Evolutionary conservation across 495 filamentous ascomycete genomes (phyloP).

Genomic region (Clohesyomyces aquaticus): DNA sequence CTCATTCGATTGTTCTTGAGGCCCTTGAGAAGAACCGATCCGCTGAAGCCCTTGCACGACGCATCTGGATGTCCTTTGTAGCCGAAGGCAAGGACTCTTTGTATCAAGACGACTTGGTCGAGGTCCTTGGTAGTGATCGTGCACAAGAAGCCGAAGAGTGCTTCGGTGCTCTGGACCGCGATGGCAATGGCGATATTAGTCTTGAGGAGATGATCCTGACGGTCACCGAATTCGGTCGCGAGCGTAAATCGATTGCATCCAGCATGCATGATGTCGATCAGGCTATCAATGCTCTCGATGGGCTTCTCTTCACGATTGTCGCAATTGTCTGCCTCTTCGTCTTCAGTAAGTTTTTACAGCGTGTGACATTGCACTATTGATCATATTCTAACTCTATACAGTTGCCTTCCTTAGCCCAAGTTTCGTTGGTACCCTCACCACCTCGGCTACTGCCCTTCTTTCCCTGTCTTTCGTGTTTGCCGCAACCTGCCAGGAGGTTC

Average conservation of each 20-base stretch:
- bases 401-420: slow-evolving; percentile 83
- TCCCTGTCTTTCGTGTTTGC: slow-evolving; percentile 95
- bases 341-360: slow-evolving; percentile 66
- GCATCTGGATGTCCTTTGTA: slow-evolving; percentile 98
- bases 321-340: slow-evolving; percentile 81
- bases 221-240: slow-evolving; percentile 77
- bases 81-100: slow-evolving; percentile 82
- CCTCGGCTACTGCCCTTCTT: slow-evolving; percentile 91
- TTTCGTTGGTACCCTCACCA: slow-evolving; percentile 85
- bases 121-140: slow-evolving; percentile 78
- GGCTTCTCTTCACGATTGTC: slow-evolving; percentile 76
- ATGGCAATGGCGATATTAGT: slow-evolving; percentile 90
- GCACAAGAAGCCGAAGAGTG: slow-evolving; percentile 78
- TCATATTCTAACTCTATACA: slow-evolving; percentile 15
- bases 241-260: slow-evolving; percentile 79
- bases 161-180: slow-evolving; percentile 77
- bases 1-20: slow-evolving; percentile 85
- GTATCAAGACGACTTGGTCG: slow-evolving; percentile 76
- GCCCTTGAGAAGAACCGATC: slow-evolving; percentile 81
- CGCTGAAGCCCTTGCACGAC: slow-evolving; percentile 84
- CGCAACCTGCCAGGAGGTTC: slow-evolving; percentile 86
- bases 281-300: slow-evolving; percentile 87
- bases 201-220: slow-evolving; percentile 94
- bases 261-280: slow-evolving; percentile 98
- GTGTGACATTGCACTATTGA: no score